phyloP scores from a whole-genome alignment of 768 basidiomycete species.

The Chlorophyllum brunneum region DNA sequence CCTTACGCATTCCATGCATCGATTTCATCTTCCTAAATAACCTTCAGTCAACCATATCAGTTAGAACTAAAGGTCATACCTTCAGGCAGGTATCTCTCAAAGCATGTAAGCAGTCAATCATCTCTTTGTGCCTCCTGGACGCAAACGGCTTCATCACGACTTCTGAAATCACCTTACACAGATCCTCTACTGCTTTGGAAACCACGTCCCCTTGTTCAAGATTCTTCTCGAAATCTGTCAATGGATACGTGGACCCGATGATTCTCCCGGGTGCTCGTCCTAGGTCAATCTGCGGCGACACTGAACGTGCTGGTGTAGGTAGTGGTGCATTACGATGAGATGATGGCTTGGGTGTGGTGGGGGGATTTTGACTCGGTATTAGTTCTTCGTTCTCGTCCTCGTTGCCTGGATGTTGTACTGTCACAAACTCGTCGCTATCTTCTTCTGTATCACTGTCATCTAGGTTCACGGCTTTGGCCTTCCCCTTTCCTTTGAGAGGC shows the following conservation, averaged over 20 bases:
- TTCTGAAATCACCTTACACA: slow-evolving; percentile 67
- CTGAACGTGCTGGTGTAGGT: slow-evolving; percentile 53
- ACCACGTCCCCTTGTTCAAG: slow-evolving; percentile 74
- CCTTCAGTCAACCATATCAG: neutral
- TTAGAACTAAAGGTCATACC: slow-evolving; percentile 32
- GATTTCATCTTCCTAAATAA: slow-evolving; percentile 70
- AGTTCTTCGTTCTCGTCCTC: slow-evolving; percentile 27
- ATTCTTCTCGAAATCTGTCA: slow-evolving; percentile 74
- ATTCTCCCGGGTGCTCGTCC: slow-evolving; percentile 68
- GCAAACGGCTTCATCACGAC: slow-evolving; percentile 72
- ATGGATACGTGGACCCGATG: slow-evolving; percentile 68
- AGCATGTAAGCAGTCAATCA: slow-evolving; percentile 67
- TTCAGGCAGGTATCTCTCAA: slow-evolving; percentile 65
- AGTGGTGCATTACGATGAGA: slow-evolving; percentile 24
- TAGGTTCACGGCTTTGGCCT: slow-evolving; percentile 23
- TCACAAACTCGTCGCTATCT: slow-evolving; percentile 28
- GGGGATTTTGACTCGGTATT: slow-evolving; percentile 24
- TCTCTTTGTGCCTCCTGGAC: slow-evolving; percentile 57
- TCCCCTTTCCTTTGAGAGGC: slow-evolving; percentile 23
- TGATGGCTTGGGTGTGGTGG: slow-evolving; percentile 17
- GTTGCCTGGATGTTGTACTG: neutral
- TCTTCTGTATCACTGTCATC: slow-evolving; percentile 54
- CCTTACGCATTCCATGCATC: slow-evolving; percentile 76
- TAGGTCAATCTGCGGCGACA: slow-evolving; percentile 39
- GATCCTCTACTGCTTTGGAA: slow-evolving; percentile 80